These are phyloP conservation scores for Cudoniella acicularis DNA, from an alignment of 495 filamentous ascomycete species.

Conservation along the genomic window DNA sequence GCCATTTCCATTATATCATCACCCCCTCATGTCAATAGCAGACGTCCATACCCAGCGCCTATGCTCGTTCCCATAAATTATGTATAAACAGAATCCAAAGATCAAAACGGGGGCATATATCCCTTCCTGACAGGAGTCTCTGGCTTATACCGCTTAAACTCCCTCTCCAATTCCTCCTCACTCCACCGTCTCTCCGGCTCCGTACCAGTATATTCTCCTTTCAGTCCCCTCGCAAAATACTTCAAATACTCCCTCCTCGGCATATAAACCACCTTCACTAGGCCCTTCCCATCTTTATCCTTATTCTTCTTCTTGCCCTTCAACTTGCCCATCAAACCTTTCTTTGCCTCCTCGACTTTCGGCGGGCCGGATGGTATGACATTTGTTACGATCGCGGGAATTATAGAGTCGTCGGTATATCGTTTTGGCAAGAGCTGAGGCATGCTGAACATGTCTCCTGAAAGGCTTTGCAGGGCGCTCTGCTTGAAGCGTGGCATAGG, in stretches of 20 bases:
- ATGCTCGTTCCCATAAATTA: no score
- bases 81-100: no score
- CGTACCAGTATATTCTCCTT: constrained; percentile 19
- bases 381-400: constrained; percentile 18
- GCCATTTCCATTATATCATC: no score
- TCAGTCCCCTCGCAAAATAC: constrained; percentile 21
- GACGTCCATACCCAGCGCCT: no score
- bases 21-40: no score
- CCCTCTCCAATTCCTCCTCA: constrained; percentile 20
- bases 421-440: constrained; percentile 11
- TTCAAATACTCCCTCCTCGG: constrained; percentile 25
- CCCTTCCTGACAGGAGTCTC: constrained; percentile 4
- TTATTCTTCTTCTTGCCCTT: neutral
- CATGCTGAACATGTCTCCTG: constrained; percentile 4
- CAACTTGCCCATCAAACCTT: no score
- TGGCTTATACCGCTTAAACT: constrained; percentile 17
- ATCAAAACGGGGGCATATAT: neutral
- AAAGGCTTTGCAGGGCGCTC: neutral
- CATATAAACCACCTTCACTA: constrained; percentile 26
- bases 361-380: constrained; percentile 8
- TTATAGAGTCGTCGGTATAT: constrained; percentile 22
- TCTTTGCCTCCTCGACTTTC: neutral
- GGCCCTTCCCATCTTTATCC: neutral
- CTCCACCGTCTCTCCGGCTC: constrained; percentile 21
- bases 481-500: constrained; percentile 9